Evolutionary conservation across 257 asterid species (phyloP), one percentile per base, ranked within the genome.

Genomic region (Haberlea rhodopensis): DNA sequence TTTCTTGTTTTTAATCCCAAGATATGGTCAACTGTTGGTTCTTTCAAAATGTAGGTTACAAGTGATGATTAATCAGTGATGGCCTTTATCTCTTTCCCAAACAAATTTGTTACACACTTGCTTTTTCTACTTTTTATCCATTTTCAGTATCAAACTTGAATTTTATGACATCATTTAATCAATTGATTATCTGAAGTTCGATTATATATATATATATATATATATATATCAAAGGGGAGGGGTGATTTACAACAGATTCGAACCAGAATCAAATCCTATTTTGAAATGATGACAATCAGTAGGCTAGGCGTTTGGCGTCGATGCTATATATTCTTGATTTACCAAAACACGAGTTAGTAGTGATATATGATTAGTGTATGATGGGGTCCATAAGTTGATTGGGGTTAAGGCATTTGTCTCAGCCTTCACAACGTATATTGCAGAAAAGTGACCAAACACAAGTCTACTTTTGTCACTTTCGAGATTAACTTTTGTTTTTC

Each of bases 41-140:
- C 49, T 43, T 15, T 13, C 49, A 43, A 43, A 43, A 49, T 18
- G 2, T 8, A 5, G 34, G 16, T 56, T 29, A 6, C 8, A 0
- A 25, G 3, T 32, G 76, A 71, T 90, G 69, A 83, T 85, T 82
- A 74, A 84, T 87, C 79, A 86, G 78, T 88, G 78, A 84, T 78
- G 71, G 81, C 43, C 9, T 9, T 32, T 6, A 7, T 1, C 11
- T 32, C 8, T 37, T 28, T 11, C 46, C 46, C 46, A 37, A 2
- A 37, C 46, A 10, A 37, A 37, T 11, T 37, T 2, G 46, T 4
- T 11, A 2, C 46, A 37, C 43, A 37, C n/a, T 5, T 9, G 3
- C n/a, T 13, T 40, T 40, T 34, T 34, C 0, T 34, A 0, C 4
- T 10, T 4, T 2, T 34, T 2, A 1, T 32, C 1, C 34, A 5